Base-by-base conservation (phyloP, 495 filamentous ascomycete species). In the Viridothelium virens region DNA sequence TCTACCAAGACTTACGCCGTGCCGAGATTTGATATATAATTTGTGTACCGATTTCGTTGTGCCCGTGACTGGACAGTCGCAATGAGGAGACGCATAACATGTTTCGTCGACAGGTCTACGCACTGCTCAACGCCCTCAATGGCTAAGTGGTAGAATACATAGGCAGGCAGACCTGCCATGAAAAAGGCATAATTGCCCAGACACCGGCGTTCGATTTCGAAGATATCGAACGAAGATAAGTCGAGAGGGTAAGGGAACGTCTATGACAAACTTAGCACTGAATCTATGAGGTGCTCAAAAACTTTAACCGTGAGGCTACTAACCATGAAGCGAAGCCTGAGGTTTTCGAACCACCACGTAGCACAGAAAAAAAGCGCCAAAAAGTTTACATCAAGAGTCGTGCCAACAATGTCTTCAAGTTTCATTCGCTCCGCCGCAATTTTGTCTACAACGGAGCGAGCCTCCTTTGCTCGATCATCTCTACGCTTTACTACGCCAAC, bases 401-500 rank as follows among this genome's bases (percentile, higher is more conserved):
- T 25, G 11, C 48, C 48, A 18, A 53, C n/a, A 53, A n/a, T 53
- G 48, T 53, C 48, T 18, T 53, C 48, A 18, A 11, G 48, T n/a
- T 5, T 53, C 48, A 53, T 14, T 9, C 48, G 11, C 5, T 25
- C n/a, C n/a, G 9, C 48, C 5, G 48, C 48, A 5, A 16, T 53
- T 14, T 53, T 25, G 11, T 9, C 48, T 14, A n/a, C 48, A 5
- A 53, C 11, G 5, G 48, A 53, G n/a, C 11, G 48, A n/a, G 9
- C 48, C 48, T 53, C 48, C 16, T 16, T 53, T n/a, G 11, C 48
- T 53, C 18, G 48, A n/a, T 53, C 48, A 18, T 67, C 65, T 25
- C 59, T 62, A 14, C 63, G 64, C 63, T 71, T 70, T 3, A 75
- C 72, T n/a, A 77, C 75, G 12, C 75, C 75, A 25, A 75, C 72